Base-by-base conservation (phyloP, 768 basidiomycete genomes). In the Tylopilus rubrobrunneus region DNA sequence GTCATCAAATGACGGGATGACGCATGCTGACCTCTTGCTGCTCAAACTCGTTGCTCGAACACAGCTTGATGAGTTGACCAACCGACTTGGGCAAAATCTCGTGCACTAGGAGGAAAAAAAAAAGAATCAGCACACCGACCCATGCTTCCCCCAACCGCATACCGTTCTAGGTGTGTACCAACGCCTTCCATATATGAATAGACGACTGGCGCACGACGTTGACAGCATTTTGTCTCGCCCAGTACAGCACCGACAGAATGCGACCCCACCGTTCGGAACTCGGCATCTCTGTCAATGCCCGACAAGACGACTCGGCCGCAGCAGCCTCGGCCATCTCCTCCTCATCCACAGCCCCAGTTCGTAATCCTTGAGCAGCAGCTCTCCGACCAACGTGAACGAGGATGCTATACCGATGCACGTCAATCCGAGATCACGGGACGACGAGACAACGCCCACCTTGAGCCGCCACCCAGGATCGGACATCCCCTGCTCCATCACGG, bases 121-220 rank as follows among this genome's bases (percentile, higher is more conserved):
- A 31, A 19, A 34, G 62, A 9, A 56, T 51, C 43, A 61, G 52
- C 55, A 44, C 48, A 29, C 6, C 34, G 14, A 15, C 6, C 34
- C 34, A 14, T 27, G 0, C 5, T 15, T 19, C 19, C 19, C 11
- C 14, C 10, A 25, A 5, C 11, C 12, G 3, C 74, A 52, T 66
- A 92, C 92, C 87, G 93, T 96, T 43, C 87, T 78, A 6, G 92
- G 94, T 98, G 68, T 92, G 83, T 10, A 99, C 95, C 58, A 98
- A 77, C 5, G 93, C 96, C 72, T 98, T 98, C 97, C 97, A 99
- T 58, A 98, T 96, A 53, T 92, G 92, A 43, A 96, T 83, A 0
- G 95, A 90, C 3, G 92, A 84, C 67, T 92, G 90, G 39, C 96
- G 85, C 36, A 98, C 95, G 43, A 86, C 81, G 40, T 83, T 85